Conservation (phyloP, 2,329 filamentous ascomycete species). For the Tolypocladium pustulatum region DNA sequence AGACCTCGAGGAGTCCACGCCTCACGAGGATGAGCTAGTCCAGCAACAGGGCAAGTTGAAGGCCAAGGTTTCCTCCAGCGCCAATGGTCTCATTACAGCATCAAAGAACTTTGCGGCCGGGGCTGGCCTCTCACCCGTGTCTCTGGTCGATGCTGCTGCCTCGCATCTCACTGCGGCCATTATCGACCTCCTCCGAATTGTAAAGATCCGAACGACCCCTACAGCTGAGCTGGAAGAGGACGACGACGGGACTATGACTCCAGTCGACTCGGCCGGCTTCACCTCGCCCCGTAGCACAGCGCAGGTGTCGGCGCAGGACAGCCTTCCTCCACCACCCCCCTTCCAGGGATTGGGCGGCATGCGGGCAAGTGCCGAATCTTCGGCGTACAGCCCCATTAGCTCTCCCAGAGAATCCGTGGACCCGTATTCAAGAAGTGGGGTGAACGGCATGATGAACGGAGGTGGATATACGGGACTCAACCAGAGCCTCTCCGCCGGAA, state of each 20-base stretch:
- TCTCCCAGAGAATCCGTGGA: conserved; percentile 52
- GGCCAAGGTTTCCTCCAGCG: conserved; percentile 76
- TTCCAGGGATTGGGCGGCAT: conserved; percentile 48
- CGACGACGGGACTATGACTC: conserved; percentile 55
- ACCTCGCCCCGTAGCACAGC: conserved; percentile 47
- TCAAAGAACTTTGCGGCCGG: conserved; percentile 82
- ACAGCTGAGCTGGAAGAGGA: conserved; percentile 68
- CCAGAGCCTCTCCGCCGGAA: conserved; percentile 20
- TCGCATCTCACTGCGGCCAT: conserved; percentile 80
- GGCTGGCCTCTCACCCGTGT: conserved; percentile 82
- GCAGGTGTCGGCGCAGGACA: conserved; percentile 23
- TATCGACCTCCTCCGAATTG: conserved; percentile 72
- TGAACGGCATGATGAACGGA: conserved; percentile 26
- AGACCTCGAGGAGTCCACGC: conserved; percentile 55
- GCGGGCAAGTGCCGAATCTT: conserved; percentile 56
- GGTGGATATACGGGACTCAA: conserved; percentile 22
- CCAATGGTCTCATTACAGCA: conserved; percentile 91
- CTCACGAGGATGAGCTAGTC: conserved; percentile 40
- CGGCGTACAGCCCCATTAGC: conserved; percentile 63
- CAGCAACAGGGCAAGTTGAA: conserved; percentile 62
- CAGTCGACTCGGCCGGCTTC: conserved; percentile 58
- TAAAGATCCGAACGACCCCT: conserved; percentile 73
- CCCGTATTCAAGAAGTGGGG: conserved; percentile 24
- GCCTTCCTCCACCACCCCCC: conserved; percentile 39
- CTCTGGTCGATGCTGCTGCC: conserved; percentile 82